Conservation (phyloP, 495 filamentous ascomycete species). For the Filosporella fistucella region DNA sequence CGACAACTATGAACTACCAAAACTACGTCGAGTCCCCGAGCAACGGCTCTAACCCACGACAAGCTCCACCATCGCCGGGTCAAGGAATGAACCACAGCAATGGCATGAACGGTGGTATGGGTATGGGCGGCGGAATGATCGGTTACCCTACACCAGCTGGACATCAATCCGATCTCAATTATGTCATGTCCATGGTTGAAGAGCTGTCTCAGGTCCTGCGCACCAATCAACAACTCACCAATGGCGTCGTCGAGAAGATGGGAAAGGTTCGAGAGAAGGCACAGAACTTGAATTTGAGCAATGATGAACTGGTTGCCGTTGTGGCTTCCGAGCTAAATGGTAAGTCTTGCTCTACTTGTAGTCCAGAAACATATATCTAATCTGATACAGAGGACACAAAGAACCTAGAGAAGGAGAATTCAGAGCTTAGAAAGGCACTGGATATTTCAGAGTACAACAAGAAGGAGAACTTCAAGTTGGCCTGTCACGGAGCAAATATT, state of each 20-base stretch:
- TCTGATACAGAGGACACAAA: conserved; percentile 15
- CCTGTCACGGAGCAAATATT: conserved; percentile 28
- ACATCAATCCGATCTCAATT: conserved; percentile 83
- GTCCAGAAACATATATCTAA: conserved; percentile 10
- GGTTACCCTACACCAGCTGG: conserved; percentile 67
- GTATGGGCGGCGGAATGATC: conserved; percentile 34
- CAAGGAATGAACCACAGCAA: conserved; percentile 36
- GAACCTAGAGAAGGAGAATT: conserved; percentile 47
- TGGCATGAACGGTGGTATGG: conserved; percentile 51
- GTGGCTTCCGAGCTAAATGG: conserved; percentile 45
- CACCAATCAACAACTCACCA: conserved; percentile 72
- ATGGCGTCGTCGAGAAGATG: conserved; percentile 64
- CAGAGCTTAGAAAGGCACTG: conserved; percentile 45
- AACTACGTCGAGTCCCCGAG: conserved; percentile 19
- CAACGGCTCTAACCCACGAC: conserved; percentile 15
- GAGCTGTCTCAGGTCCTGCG: conserved; percentile 72
- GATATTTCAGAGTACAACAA: conserved; percentile 40
- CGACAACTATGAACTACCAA: conserved; percentile 12
- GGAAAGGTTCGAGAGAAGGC: conserved; percentile 47
- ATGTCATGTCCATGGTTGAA: conserved; percentile 78
- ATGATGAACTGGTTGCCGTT: conserved; percentile 44
- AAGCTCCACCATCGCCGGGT: conserved; percentile 24
- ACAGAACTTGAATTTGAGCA: conserved; percentile 36
- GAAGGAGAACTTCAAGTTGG: conserved; percentile 45
- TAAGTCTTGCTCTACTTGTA: conserved; percentile 16